Percentiles rank a stretch among this genome's conserved stretches.
Evolutionary conservation across 441 rosid genomes (phyloP).

Genomic region (Croton laevigatus): DNA sequence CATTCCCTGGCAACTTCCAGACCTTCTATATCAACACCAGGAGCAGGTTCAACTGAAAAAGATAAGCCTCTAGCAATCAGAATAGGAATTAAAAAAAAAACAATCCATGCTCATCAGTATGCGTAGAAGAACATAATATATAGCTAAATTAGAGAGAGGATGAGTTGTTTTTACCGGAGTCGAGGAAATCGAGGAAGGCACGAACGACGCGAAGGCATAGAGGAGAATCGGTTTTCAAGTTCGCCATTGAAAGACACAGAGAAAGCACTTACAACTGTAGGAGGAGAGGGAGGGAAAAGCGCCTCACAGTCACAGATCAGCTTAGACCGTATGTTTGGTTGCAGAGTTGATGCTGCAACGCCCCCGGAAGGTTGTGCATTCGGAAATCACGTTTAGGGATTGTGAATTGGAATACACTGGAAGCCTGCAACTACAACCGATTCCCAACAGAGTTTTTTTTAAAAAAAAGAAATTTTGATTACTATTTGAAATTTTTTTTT

Average conservation of each 20-base stretch:
- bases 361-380: not conserved
- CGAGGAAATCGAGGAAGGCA: constrained; percentile 69
- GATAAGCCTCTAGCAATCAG: constrained; percentile 6
- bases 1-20: constrained; percentile 83
- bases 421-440: no score
- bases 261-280: not conserved
- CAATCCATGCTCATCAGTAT: not conserved
- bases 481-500: no score
- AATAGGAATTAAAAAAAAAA: not conserved
- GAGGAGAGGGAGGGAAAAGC: not conserved
- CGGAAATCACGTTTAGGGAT: not conserved
- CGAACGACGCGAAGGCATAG: constrained; percentile 63
- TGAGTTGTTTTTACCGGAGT: constrained; percentile 42
- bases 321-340: constrained; percentile 1
- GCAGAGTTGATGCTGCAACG: not conserved
- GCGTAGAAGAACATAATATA: no score
- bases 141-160: not conserved
- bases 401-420: no score
- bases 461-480: no score
- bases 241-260: constrained; percentile 36
- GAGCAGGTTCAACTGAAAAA: constrained; percentile 55
- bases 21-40: constrained; percentile 75
- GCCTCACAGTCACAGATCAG: not conserved
- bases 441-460: no score
- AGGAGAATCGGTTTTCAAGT: constrained; percentile 57